Base-by-base conservation (phyloP, 306 rosid species). In the Canavalia ensiformis region DNA sequence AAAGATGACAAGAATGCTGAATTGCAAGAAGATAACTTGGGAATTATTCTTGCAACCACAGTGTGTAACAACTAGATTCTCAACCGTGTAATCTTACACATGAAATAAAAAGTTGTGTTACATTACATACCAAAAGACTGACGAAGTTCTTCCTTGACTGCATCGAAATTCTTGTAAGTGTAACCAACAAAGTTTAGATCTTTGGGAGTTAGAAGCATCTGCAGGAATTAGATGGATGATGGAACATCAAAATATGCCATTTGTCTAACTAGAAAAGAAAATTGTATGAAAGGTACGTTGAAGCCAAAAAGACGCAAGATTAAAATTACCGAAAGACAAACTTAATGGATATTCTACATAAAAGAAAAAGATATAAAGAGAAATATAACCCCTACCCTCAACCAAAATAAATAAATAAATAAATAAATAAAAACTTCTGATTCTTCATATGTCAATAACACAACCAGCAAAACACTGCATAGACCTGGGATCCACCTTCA, bases 121-220 rank as follows among this genome's bases (percentile, higher is more conserved):
- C 50, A 55, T 65, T 79, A 69, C 90, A 74, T 91, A 95, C 99
- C 95, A 68, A 84, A 76, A 75, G 95, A 88, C 64, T 84, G 95
- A 51, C 89, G 94, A 86, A 91, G 97, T 83, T 92, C 99, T 85
- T 93, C 99, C 85, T 93, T 93, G 65, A 95, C 96, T 42, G 99
- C 98, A 90, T 95, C 98, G 3, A 95, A 92, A 88, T 95, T 95
- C 90, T 95, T 95, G 95, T 92, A 95, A 50, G 99, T 95, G 70
- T 95, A 95, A 29, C 99, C 99, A 71, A 95, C 99, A 74, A 95
- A 95, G 88, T 86, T 95, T 51, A 95, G 88, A 88, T 95, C 99
- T 87, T 95, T 95, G 84, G 99, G 92, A 68, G 98, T 91, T 76
- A 92, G 75, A 67, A 84, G 96, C 93, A 95, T 85, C 99, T 95